Conservation (phyloP, 192 early-diverging fungal species). For the Podila horticola region DNA sequence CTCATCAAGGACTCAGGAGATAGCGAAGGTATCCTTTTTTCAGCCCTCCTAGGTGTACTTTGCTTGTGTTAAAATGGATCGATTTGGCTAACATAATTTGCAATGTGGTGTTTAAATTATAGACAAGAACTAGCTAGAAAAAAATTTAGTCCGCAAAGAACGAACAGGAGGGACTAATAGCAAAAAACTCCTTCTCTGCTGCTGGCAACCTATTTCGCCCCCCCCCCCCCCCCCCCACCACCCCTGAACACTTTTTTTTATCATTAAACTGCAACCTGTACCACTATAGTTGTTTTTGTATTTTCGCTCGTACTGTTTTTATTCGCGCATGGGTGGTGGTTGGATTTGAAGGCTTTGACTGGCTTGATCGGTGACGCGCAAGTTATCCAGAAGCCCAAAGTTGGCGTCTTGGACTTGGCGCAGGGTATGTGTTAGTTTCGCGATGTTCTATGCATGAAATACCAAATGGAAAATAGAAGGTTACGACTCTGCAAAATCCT, state of each 20-base stretch:
- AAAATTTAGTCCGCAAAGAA: no score
- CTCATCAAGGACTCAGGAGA: conserved; percentile 34
- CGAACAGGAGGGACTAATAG: no score
- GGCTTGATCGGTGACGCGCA: conserved; percentile 36
- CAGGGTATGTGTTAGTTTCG: conserved; percentile 17
- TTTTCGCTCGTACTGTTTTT: neutral
- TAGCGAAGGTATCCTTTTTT: conserved; percentile 4
- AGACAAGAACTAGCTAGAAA: neutral
- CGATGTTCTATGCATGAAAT: conserved; percentile 12
- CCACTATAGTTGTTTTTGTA: neutral
- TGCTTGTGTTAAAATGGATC: no score
- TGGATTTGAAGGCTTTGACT: conserved; percentile 20
- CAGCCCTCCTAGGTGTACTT: no score
- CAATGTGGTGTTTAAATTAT: no score
- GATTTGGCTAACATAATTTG: no score
- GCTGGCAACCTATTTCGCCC: no score
- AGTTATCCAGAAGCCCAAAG: conserved; percentile 36
- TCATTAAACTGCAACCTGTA: no score
- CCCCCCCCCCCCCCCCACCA: no score
- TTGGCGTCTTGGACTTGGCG: conserved; percentile 42
- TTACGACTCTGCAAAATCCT: no score
- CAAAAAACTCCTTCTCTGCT: no score
- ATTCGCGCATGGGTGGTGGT: neutral
- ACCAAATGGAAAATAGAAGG: neutral
- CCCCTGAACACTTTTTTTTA: no score